These are phyloP conservation scores for Trichoderma sp. DNA, from an alignment of 2,329 filamentous ascomycete genomes.

Conservation along the genomic window DNA sequence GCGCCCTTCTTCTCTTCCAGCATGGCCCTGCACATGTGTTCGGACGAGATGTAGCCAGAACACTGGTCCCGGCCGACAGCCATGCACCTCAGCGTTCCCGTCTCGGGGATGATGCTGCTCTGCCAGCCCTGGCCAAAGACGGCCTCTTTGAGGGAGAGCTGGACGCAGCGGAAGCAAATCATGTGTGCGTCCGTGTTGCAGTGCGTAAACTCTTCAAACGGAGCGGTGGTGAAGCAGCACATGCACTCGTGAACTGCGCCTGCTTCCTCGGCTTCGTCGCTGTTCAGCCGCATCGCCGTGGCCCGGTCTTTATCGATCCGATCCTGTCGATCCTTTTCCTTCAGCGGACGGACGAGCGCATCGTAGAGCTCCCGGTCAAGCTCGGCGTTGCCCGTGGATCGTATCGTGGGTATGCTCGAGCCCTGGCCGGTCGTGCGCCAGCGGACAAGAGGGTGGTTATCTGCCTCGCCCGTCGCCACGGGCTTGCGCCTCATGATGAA, in stretches of 20 bases:
- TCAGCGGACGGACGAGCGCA: slow-evolving; percentile 58
- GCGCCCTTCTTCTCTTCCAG: slow-evolving; percentile 66
- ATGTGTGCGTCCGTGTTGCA: slow-evolving; percentile 70
- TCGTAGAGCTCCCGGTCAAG: slow-evolving; percentile 63
- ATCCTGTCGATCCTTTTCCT: slow-evolving; percentile 44
- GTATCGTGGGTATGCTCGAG: slow-evolving; percentile 61
- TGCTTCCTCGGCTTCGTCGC: slow-evolving; percentile 58
- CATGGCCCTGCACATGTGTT: slow-evolving; percentile 73
- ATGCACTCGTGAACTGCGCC: slow-evolving; percentile 68
- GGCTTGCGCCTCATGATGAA: slow-evolving; percentile 68
- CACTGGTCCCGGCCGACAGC: slow-evolving; percentile 74
- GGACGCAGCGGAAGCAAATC: slow-evolving; percentile 80
- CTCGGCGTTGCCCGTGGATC: slow-evolving; percentile 65
- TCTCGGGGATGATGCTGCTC: slow-evolving; percentile 71
- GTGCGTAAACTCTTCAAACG: slow-evolving; percentile 74
- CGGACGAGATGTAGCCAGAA: slow-evolving; percentile 67
- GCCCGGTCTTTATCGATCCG: slow-evolving; percentile 55
- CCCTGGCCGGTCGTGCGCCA: slow-evolving; percentile 61
- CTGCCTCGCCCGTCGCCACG: slow-evolving; percentile 53
- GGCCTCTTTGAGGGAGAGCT: slow-evolving; percentile 79
- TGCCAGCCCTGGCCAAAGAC: slow-evolving; percentile 93
- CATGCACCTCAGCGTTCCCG: slow-evolving; percentile 79
- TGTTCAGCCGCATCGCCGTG: slow-evolving; percentile 57
- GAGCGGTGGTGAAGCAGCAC: slow-evolving; percentile 72
- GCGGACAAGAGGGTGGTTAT: slow-evolving; percentile 63